Conservation (phyloP, 345 rosid species). For the Punica granatum region DNA sequence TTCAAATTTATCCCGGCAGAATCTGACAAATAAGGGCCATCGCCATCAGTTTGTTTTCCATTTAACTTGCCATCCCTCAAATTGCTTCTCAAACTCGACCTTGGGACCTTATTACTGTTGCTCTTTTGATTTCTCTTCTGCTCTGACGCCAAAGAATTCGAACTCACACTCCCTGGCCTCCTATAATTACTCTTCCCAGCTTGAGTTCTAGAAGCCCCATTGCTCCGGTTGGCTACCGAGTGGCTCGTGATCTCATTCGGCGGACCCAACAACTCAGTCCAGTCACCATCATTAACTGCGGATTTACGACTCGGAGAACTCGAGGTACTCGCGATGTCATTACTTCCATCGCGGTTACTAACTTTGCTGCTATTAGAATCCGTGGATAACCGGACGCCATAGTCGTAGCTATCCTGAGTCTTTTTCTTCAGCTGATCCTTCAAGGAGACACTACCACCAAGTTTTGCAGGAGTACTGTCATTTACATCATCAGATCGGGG, state of each 20-base stretch:
- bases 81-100: slow-evolving; percentile 20
- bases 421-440: slow-evolving; percentile 83
- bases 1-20: slow-evolving; percentile 29
- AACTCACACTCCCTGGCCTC: slow-evolving; percentile 33
- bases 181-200: slow-evolving; percentile 43
- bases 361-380: slow-evolving; percentile 23
- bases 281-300: slow-evolving; percentile 65
- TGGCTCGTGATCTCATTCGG: slow-evolving; percentile 30
- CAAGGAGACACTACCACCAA: slow-evolving; percentile 51
- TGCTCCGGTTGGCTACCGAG: slow-evolving; percentile 21
- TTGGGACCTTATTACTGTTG: slow-evolving; percentile 17
- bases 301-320: slow-evolving; percentile 28
- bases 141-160: slow-evolving; percentile 26
- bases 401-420: slow-evolving; percentile 26
- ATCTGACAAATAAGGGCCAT: slow-evolving; percentile 39
- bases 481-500: slow-evolving; percentile 41
- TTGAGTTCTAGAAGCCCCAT: slow-evolving; percentile 34
- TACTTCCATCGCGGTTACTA: slow-evolving; percentile 19
- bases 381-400: slow-evolving; percentile 34
- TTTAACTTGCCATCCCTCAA: slow-evolving; percentile 22
- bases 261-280: slow-evolving; percentile 74
- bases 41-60: slow-evolving; percentile 48
- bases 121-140: slow-evolving; percentile 41
- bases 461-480: slow-evolving; percentile 35
- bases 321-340: slow-evolving; percentile 20